phyloP scores from a whole-genome alignment of 139 green algal species.

The Trebouxia sp. region DNA sequence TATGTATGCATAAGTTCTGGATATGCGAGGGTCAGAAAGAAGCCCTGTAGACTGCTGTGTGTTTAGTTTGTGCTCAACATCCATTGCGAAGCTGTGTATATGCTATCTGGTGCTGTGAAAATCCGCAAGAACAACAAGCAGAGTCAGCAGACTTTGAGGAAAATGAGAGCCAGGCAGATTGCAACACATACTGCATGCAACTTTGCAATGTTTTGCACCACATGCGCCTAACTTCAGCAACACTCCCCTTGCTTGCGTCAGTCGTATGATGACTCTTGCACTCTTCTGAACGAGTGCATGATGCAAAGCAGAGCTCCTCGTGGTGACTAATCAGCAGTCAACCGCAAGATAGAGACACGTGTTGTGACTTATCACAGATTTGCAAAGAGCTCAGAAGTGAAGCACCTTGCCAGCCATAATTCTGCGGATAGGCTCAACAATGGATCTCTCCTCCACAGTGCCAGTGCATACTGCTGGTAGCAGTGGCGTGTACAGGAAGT shows the following conservation, averaged over 20 bases:
- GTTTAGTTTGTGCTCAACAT: too few species aligned
- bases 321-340: too few species aligned
- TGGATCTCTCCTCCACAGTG: conserved; percentile 90
- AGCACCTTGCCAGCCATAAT: conserved; percentile 45
- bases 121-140: neutral
- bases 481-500: conserved; percentile 96
- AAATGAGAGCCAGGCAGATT: neutral
- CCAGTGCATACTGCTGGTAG: conserved; percentile 87
- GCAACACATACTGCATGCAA: neutral
- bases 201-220: neutral
- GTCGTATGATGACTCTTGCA: neutral
- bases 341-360: neutral
- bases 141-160: neutral
- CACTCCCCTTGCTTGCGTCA: too few species aligned
- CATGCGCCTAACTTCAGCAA: neutral
- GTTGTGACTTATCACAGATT: neutral
- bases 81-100: too few species aligned
- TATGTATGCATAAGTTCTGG: too few species aligned
- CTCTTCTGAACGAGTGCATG: neutral
- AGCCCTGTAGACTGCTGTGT: too few species aligned
- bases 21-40: too few species aligned
- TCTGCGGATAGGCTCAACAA: conserved; percentile 88
- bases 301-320: too few species aligned
- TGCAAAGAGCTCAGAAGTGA: neutral
- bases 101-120: neutral